Conservation (phyloP, 2,329 filamentous ascomycete genomes). For the Cladosporium sphaerospermum region DNA sequence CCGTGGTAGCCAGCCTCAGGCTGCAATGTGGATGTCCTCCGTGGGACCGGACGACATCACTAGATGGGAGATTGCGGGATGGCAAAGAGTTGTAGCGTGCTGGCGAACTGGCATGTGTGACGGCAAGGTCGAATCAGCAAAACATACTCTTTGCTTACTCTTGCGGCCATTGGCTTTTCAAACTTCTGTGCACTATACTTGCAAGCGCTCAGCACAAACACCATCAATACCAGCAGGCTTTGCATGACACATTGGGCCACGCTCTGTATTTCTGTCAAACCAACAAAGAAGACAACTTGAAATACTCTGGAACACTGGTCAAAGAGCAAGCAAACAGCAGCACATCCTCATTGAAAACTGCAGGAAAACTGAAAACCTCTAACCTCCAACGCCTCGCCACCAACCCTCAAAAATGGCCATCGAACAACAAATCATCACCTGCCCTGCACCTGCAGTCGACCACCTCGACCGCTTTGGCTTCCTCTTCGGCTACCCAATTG, state of each 20-base stretch:
- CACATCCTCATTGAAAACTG: neutral
- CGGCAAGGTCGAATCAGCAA: too few relatives aligned
- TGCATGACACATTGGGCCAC: too few relatives aligned
- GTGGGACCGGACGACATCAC: neutral
- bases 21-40: conserved; percentile 2
- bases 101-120: too few relatives aligned
- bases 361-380: neutral
- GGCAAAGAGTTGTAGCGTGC: conserved; percentile 10
- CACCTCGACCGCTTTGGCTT: conserved; percentile 47
- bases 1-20: conserved; percentile 6
- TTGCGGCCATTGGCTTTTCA: too few relatives aligned
- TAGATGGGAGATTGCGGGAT: conserved; percentile 5
- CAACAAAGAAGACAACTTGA: too few relatives aligned
- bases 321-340: too few relatives aligned
- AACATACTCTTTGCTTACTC: too few relatives aligned
- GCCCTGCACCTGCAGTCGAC: conserved; percentile 20
- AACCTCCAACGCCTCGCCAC: neutral
- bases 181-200: too few relatives aligned
- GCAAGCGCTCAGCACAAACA: too few relatives aligned
- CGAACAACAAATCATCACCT: conserved; percentile 17
- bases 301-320: too few relatives aligned
- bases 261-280: too few relatives aligned
- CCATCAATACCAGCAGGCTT: too few relatives aligned
- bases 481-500: conserved; percentile 52
- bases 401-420: neutral